Base-by-base conservation (phyloP, 2,329 filamentous ascomycete species). In the Aspergillus ruber region DNA sequence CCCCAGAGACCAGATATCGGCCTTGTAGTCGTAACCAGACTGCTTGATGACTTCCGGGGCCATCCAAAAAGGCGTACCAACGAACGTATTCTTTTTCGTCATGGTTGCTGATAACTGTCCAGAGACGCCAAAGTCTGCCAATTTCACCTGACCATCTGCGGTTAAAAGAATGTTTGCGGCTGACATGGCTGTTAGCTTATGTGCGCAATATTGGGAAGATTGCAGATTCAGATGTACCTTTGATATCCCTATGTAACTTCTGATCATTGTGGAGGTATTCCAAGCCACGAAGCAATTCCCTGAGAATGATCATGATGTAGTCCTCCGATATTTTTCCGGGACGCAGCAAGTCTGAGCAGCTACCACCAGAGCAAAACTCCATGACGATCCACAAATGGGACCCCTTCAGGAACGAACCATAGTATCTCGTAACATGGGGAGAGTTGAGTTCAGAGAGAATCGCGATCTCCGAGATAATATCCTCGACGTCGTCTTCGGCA, bases 51-150 rank as follows among this genome's bases (percentile, higher is more conserved):
- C 91, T 71, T 98, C 91, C 9, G 91, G 91, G 2, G 93, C 91
- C 91, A 98, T 98, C 93, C 93, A 98, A 67, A 97, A 98, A 1
- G 93, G 91, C 0, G 91, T 97, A 29, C 93, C 93, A 27, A 98
- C 91, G 67, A 97, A 98, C 0, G 91, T 97, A 66, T 97, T 97
- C 74, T 97, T 97, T 78, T 97, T 97, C 53, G 91, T 96, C 90
- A 97, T 97, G 43, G 91, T 98, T 6, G 91, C 91, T 8, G 91
- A 94, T 18, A 97, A 79, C 71, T 97, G 93, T 23, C 91, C 91
- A 1, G 91, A 96, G 6, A 98, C 93, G 49, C 91, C 91, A 72
- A 98, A 98, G 67, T 98, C 91, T 12, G 91, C 91, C 48, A 97
- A 77, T 69, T 98, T 98, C 58, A 98, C 91, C 72, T 97, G 93